Percentiles rank a stretch among this genome's conserved stretches.
Conservation (phyloP, 805 yeast genomes). For the Lipomyces starkeyi region DNA sequence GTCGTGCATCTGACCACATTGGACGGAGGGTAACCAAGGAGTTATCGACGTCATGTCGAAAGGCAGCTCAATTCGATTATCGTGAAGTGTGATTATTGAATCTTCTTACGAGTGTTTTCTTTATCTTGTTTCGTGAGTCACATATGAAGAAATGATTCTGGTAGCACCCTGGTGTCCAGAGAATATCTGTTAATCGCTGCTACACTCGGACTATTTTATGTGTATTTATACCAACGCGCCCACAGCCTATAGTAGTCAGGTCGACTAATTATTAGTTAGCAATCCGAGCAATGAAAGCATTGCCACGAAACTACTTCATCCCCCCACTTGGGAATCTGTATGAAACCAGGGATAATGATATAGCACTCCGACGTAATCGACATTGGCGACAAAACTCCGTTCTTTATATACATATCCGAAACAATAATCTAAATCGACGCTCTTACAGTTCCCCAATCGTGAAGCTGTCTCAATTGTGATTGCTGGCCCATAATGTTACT, state of each 20-base stretch:
- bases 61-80: background rate
- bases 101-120: background rate
- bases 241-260: too few relatives aligned
- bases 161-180: too few relatives aligned
- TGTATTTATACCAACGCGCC: too few relatives aligned
- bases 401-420: background rate
- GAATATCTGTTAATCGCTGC: too few relatives aligned
- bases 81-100: background rate
- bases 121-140: too few relatives aligned
- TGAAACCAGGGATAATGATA: background rate
- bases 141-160: background rate
- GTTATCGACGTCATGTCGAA: too few relatives aligned
- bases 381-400: background rate
- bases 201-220: too few relatives aligned
- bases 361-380: background rate
- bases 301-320: background rate
- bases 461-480: background rate
- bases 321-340: background rate
- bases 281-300: background rate
- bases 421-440: background rate
- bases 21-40: background rate
- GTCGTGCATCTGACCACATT: background rate
- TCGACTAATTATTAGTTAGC: background rate
- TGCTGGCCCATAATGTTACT: background rate
- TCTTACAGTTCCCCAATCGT: background rate